Evolutionary conservation across 1,139 yeast genomes (phyloP).

Genomic region (Spencermartinsiella ligniputridi): DNA sequence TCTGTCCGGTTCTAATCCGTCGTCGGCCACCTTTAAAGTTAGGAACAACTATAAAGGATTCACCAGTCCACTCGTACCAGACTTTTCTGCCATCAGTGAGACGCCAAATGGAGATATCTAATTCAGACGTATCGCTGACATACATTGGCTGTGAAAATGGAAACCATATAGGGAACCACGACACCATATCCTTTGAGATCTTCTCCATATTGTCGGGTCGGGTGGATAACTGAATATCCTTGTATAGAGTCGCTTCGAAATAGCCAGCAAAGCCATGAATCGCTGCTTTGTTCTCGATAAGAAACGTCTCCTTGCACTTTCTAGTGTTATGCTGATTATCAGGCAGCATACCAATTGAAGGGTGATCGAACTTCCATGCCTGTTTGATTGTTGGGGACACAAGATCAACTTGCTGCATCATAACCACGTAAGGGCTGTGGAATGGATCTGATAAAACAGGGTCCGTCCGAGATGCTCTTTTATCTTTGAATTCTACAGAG

Average conservation of each 20-base stretch:
- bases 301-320: slow-evolving; percentile 35
- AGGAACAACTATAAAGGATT: slow-evolving; percentile 35
- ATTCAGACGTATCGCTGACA: slow-evolving; percentile 49
- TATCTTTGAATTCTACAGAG: neutral
- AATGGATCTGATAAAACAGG: slow-evolving; percentile 20
- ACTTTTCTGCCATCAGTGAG: slow-evolving; percentile 39
- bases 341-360: slow-evolving; percentile 11
- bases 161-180: slow-evolving; percentile 75
- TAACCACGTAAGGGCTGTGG: slow-evolving; percentile 58
- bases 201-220: slow-evolving; percentile 41
- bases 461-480: slow-evolving; percentile 6
- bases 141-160: slow-evolving; percentile 54
- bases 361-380: slow-evolving; percentile 32
- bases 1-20: slow-evolving; percentile 22
- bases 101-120: slow-evolving; percentile 49
- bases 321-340: slow-evolving; percentile 31
- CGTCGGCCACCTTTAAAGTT: slow-evolving; percentile 5
- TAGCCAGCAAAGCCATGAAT: slow-evolving; percentile 74
- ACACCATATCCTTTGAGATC: slow-evolving; percentile 52
- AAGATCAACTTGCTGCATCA: slow-evolving; percentile 47
- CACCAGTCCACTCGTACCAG: slow-evolving; percentile 75
- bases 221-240: slow-evolving; percentile 52
- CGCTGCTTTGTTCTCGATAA: slow-evolving; percentile 43
- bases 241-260: slow-evolving; percentile 64
- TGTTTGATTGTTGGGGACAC: slow-evolving; percentile 25